These are phyloP conservation scores for Penicillium dipodomyicola DNA, from an alignment of 495 filamentous ascomycete genomes.

Conservation along the genomic window DNA sequence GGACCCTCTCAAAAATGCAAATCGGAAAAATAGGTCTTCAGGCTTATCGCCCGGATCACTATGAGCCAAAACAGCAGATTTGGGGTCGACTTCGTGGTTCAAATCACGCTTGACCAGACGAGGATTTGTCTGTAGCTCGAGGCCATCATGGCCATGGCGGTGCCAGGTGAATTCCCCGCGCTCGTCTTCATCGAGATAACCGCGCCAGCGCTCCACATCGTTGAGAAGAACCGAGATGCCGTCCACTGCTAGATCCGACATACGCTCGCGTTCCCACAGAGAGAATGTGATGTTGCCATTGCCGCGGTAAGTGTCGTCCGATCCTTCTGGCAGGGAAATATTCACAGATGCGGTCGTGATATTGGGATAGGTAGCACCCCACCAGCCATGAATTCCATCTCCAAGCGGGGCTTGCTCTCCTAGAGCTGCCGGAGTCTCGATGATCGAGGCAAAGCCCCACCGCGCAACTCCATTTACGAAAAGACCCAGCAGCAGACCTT, in stretches of 20 bases:
- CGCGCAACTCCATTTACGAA: conserved; percentile 90
- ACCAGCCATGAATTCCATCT: conserved; percentile 46
- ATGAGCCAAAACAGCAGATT: conserved; percentile 33
- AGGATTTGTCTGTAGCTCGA: conserved; percentile 34
- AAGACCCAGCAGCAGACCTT: conserved; percentile 83
- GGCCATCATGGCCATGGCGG: conserved; percentile 43
- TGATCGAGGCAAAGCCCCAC: conserved; percentile 88
- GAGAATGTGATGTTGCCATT: conserved; percentile 59
- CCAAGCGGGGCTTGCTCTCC: conserved; percentile 40
- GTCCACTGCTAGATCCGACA: conserved; percentile 67
- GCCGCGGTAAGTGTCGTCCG: conserved; percentile 31
- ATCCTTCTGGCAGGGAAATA: conserved; percentile 44
- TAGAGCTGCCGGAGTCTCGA: conserved; percentile 77
- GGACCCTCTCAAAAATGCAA: conserved; percentile 73
- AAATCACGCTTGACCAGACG: conserved; percentile 20
- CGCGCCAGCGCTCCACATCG: conserved; percentile 82
- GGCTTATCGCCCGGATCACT: conserved; percentile 41
- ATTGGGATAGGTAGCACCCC: conserved; percentile 66
- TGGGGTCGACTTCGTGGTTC: conserved; percentile 10
- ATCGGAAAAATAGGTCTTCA: conserved; percentile 75
- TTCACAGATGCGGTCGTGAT: conserved; percentile 52
- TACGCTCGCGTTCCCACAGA: conserved; percentile 46
- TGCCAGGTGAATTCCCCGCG: conserved; percentile 47
- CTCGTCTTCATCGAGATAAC: conserved; percentile 52
- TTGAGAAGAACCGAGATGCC: conserved; percentile 89